Base-by-base conservation (phyloP, 495 filamentous ascomycete genomes). In the Penicillium maclennaniae region DNA sequence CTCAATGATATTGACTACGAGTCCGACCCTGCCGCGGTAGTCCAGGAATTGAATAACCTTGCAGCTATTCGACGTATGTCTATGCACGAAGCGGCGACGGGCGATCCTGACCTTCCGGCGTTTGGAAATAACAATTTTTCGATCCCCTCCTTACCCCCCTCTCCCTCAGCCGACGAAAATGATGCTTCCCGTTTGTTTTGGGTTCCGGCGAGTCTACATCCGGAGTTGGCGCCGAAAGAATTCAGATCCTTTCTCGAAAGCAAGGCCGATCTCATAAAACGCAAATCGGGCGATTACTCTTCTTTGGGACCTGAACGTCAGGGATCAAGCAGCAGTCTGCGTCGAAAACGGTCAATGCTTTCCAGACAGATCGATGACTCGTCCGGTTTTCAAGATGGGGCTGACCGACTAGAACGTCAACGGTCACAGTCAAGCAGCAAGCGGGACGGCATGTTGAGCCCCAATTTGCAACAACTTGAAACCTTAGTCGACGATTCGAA, bases 221-320 rank as follows among this genome's bases (percentile, higher is more conserved):
- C 93, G 12, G 93, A 97, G 71, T 74, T 99, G 27, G 93, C 95
- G 25, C 95, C 93, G 6, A 91, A 86, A 67, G 95, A 97, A 62
- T 99, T 97, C 76, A 96, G 93, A 70, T 88, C 88, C 1, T 99
- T 97, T 61, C 79, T 99, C 1, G 92, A 97, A 63, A 93, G 91
- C 42, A 86, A 89, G 62, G 87, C 96, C 21, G 85, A 95, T 47
- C 83, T 88, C 12, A 95, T 97, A 59, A 87, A 90, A 70, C 76
- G 92, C 57, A 83, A 86, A 65, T 95, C 90, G 7, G 85, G 86
- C 7, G 90, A 92, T 42, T 69, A 71, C 68, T 78, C 87, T 7
- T 62, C 73, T 53, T 72, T 95, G 51, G 80, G 84, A 3, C 59
- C 86, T 2, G 80, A 86, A 17, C 72, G 84, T 28, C 75, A 77